These are phyloP conservation scores for Monosporascus ibericus DNA, from an alignment of 2,329 filamentous ascomycete genomes.

Conservation along the genomic window DNA sequence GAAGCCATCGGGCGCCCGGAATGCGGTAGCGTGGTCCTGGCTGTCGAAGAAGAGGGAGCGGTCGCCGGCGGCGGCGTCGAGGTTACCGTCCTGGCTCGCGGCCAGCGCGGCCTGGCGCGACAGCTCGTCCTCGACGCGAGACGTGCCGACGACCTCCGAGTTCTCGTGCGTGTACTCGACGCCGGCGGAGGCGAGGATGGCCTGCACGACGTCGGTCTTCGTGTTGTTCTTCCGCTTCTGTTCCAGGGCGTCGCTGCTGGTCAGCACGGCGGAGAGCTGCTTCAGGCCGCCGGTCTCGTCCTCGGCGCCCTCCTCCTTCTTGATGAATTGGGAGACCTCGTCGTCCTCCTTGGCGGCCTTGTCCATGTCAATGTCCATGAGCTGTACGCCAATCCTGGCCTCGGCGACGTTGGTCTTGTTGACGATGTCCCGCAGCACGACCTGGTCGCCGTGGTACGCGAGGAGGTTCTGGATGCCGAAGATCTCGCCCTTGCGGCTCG, in stretches of 20 bases:
- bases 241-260: constrained; percentile 32
- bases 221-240: constrained; percentile 9
- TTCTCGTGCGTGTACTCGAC: constrained; percentile 97
- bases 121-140: constrained; percentile 82
- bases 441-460: constrained; percentile 69
- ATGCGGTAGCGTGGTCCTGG: constrained; percentile 24
- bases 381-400: constrained; percentile 74
- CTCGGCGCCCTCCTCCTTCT: constrained; percentile 41
- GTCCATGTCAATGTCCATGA: constrained; percentile 70
- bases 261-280: constrained; percentile 61
- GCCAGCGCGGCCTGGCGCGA: constrained; percentile 67
- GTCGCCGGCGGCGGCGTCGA: constrained; percentile 40
- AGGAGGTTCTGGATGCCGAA: constrained; percentile 89
- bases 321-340: constrained; percentile 30
- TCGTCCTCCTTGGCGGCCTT: constrained; percentile 51
- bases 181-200: constrained; percentile 80
- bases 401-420: constrained; percentile 98
- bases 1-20: constrained; percentile 19
- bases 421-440: constrained; percentile 88
- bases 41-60: constrained; percentile 54
- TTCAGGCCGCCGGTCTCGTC: constrained; percentile 62
- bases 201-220: constrained; percentile 69
- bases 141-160: constrained; percentile 86
- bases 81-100: constrained; percentile 37
- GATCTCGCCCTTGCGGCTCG: constrained; percentile 81